Base-by-base conservation (phyloP, 768 basidiomycete genomes). In the Podaxis sp. region DNA sequence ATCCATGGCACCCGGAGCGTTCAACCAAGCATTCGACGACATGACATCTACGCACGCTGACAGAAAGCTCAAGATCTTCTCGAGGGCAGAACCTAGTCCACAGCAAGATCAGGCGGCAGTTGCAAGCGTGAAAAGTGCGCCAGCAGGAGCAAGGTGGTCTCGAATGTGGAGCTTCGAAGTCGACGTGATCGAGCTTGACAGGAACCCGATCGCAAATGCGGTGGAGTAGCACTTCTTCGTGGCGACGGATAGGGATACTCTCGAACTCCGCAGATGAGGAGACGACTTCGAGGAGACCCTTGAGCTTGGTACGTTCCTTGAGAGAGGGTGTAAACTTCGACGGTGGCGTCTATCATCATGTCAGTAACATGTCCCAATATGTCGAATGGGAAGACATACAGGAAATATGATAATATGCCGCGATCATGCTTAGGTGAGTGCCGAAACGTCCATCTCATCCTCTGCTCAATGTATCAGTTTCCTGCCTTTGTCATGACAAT, bases 91-190 rank as follows among this genome's bases (percentile, higher is more conserved):
- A 81, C 82, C 73, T 98, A 97, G 72, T 99, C 96, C 0, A 93
- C 92, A 5, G 88, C 93, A 28, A 99, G 87, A 70, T 99, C 97
- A 12, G 96, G 89, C 0, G 96, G 96, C 2, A 99, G 82, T 49
- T 92, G 88, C 17, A 99, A 81, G 8, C 96, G 90, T 1, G 93
- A 94, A 78, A 99, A 99, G 78, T 99, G 96, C 0, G 96, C 95
- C 72, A 99, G 96, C 1, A 99, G 82, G 1, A 99, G 86, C 33
- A 99, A 82, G 88, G 96, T 97, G 0, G 96, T 95, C 80, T 99
- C 99, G 89, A 98, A 99, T 96, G 89, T 0, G 96, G 97, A 15
- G 92, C 90, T 70, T 95, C 93, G 75, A 94, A 99, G 75, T 98
- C 91, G 64, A 72, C 76, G 1, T 72, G 71, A 55, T 92, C 89